Conservation (phyloP, 1,139 yeast species). For the Blastobotrys buckinghamii region DNA sequence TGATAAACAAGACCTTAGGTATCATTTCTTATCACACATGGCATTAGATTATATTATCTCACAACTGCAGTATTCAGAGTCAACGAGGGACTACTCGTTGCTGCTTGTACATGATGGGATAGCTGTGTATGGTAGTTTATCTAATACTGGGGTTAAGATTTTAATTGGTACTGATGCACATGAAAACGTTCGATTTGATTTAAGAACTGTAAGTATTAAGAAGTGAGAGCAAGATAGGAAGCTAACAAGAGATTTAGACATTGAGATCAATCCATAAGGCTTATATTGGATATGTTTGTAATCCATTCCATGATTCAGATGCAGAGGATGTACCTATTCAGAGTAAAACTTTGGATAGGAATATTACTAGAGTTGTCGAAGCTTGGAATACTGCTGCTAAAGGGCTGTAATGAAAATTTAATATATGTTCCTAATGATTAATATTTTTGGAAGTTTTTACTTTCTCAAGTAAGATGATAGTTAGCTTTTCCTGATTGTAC, state of each 20-base stretch:
- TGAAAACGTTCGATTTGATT: conserved; percentile 25
- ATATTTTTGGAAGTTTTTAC: no score
- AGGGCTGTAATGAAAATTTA: no score
- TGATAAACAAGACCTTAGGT: conserved; percentile 23
- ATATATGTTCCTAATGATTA: no score
- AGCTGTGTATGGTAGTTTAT: conserved; percentile 37
- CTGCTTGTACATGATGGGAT: conserved; percentile 38
- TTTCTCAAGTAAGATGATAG: no score
- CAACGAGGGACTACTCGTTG: conserved; percentile 30
- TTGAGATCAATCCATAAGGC: conserved; percentile 33
- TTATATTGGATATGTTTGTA: conserved; percentile 34
- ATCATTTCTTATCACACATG: conserved; percentile 39
- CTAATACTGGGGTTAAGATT: conserved; percentile 37
- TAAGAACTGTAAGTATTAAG: conserved; percentile 21
- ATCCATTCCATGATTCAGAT: conserved; percentile 33
- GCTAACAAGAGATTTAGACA: conserved; percentile 18
- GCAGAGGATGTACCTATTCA: conserved; percentile 22
- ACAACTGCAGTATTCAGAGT: conserved; percentile 24
- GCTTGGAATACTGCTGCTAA: conserved; percentile 23
- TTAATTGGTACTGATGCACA: conserved; percentile 35
- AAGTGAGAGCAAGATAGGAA: neutral
- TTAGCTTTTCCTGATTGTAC: no score
- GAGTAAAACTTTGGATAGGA: conserved; percentile 27
- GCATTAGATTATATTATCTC: conserved; percentile 36
- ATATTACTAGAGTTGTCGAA: conserved; percentile 22